Conservation (phyloP, 176 grass and related monocot genomes). For the Rhynchospora pubera region DNA sequence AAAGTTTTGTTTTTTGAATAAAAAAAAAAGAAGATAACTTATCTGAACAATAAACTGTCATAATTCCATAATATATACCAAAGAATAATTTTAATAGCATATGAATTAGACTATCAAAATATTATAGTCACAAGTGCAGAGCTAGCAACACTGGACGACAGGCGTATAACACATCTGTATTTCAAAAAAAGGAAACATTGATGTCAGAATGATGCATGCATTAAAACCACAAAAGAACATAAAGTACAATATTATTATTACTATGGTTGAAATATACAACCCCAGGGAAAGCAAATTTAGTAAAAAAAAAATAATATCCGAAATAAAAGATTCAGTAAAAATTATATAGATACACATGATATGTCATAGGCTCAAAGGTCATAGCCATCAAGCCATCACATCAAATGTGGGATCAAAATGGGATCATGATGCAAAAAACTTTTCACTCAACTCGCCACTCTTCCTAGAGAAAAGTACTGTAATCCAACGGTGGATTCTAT, state of each 20-base stretch:
- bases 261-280: neutral
- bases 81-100: neutral
- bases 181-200: neutral
- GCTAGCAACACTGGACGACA: no score
- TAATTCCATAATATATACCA: neutral
- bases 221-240: neutral
- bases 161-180: neutral
- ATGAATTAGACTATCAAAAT: no score
- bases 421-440: neutral
- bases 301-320: neutral
- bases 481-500: slow-evolving; percentile 40
- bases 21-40: neutral
- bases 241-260: neutral
- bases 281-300: neutral
- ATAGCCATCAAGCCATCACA: neutral
- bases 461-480: neutral
- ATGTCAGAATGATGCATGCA: neutral
- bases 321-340: neutral
- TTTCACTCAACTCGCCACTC: neutral
- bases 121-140: no score
- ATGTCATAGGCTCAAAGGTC: neutral
- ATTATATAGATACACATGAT: neutral
- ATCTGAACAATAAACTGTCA: neutral
- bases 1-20: neutral
- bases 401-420: neutral